Conservation (phyloP, 2,329 filamentous ascomycete genomes). For the Colletotrichum karsti region DNA sequence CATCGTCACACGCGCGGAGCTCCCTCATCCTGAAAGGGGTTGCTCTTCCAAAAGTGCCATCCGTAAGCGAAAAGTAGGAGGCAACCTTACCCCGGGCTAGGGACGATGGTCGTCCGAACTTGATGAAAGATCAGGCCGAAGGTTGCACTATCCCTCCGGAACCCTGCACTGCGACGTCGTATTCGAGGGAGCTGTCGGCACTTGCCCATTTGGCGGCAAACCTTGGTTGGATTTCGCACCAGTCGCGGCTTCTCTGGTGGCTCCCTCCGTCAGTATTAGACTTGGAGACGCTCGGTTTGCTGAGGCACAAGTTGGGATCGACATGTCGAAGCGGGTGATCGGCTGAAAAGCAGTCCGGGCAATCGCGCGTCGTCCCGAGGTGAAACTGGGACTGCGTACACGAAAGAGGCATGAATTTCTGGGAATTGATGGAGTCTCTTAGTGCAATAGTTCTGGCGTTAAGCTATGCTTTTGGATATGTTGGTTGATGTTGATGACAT, state of each 20-base stretch:
- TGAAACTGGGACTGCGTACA: background rate
- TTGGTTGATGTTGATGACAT: background rate
- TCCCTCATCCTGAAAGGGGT: background rate
- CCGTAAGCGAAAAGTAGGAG: background rate
- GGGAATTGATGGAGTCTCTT: background rate
- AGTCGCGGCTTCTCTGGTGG: background rate
- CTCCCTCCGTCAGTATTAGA: background rate
- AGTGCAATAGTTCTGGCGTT: background rate
- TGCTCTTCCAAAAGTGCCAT: background rate
- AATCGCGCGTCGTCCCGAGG: background rate
- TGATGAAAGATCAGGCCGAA: background rate
- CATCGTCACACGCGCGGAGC: background rate
- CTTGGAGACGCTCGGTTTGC: background rate
- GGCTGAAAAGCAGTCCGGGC: background rate
- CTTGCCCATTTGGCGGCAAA: background rate
- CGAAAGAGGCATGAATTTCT: background rate
- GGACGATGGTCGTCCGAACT: slow-evolving; percentile 3
- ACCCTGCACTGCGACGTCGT: background rate
- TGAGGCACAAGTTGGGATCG: background rate
- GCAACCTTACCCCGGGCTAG: background rate
- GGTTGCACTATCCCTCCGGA: background rate
- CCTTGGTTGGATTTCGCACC: background rate
- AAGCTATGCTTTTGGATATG: background rate
- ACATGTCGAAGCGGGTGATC: background rate
- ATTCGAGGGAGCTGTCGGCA: background rate